Base-by-base conservation (phyloP, 1,139 yeast genomes). In the Candida tropicalis region DNA sequence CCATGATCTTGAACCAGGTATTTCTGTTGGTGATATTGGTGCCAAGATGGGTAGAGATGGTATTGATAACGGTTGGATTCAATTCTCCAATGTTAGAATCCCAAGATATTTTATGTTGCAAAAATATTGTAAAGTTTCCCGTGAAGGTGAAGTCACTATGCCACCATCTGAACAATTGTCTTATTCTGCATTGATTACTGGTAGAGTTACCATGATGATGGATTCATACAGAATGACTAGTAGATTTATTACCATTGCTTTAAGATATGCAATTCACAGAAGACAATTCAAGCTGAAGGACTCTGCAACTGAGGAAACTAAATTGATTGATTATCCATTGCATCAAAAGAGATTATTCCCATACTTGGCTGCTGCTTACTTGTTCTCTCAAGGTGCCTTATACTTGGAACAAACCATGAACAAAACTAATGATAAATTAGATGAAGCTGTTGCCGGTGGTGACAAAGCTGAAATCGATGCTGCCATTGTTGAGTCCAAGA, bases 41-140 rank as follows among this genome's bases (percentile, higher is more conserved):
- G 81, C 87, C 53, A 89, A 89, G 68, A 88, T 88, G 95, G 97
- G 97, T 44, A 79, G 88, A 57, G 87, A 82, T 54, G 90, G 89
- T 54, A 82, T 84, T 51, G 97, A 89, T 64, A 89, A 89, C 59
- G 97, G 97, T 46, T 89, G 96, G 96, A 87, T 89, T 58, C 96
- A 87, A 66, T 89, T 86, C 66, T 73, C 87, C 44, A 72, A 79
- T 52, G 96, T 88, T 40, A 77, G 84, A 50, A 83, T 89, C 51
- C 97, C 97, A 42, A 77, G 91, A 52, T 84, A 77, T 62, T 84
- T 75, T 65, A 81, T 89, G 93, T 70, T 89, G 56, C 85, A 84
- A 67, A 85, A 83, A 62, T 88, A 81, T 65, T 77, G 89, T 46
- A 80, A 82, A 59, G 88, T 89, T 45, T 79, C 81, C 44, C 66